Evolutionary conservation across 306 rosid species (phyloP).

Genomic region (Macrotyloma uniflorum): DNA sequence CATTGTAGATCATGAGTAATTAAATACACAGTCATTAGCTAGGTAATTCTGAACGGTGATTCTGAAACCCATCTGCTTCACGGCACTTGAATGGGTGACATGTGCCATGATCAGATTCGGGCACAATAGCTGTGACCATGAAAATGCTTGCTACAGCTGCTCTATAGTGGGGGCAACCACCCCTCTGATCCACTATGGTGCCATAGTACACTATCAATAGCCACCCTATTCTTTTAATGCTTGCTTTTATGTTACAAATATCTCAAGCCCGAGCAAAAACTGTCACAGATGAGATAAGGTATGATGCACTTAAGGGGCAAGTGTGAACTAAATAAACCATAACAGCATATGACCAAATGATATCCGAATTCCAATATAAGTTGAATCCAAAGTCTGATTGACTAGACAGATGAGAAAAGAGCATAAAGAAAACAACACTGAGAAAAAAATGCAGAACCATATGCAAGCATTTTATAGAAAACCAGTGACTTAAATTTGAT

Average conservation of each 20-base stretch:
- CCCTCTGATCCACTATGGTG: background rate
- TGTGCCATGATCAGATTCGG: background rate
- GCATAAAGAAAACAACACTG: background rate
- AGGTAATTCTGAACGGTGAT: background rate
- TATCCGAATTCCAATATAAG: background rate
- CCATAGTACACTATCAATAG: background rate
- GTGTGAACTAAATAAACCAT: background rate
- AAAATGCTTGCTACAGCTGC: background rate
- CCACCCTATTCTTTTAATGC: background rate
- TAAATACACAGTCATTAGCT: background rate
- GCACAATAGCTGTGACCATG: background rate
- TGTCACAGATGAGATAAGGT: background rate
- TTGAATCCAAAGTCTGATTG: slow-evolving; percentile 13
- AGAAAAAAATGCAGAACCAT: background rate
- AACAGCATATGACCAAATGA: slow-evolving; percentile 20
- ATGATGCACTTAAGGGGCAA: background rate
- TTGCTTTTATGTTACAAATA: slow-evolving; percentile 4
- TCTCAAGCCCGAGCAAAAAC: background rate
- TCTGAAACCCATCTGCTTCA: background rate
- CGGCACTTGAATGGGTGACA: background rate
- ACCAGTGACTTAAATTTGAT: slow-evolving; percentile 21
- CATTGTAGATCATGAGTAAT: slow-evolving; percentile 11
- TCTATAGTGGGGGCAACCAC: background rate
- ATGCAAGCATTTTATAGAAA: background rate
- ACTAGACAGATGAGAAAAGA: background rate